A percentile compares a stretch with the other conserved stretches of the same genome.
Evolutionary conservation across 202 grass and related monocot genomes (phyloP).

Genomic region (Panicum hallii): DNA sequence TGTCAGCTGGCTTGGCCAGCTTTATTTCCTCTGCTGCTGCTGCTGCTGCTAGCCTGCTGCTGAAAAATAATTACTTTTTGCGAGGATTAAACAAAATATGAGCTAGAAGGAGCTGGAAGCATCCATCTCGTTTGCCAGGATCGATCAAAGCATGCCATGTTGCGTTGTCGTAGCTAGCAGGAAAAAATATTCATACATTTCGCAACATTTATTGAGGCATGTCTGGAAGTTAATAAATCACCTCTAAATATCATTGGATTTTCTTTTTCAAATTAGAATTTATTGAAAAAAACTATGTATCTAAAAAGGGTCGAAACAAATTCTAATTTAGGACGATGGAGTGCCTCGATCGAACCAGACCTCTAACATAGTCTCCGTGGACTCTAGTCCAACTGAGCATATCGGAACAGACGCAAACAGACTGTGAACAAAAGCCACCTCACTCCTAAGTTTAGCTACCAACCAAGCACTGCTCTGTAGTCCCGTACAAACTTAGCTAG

Average conservation of each 20-base stretch:
- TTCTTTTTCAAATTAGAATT: too few species aligned
- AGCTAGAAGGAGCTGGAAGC: slow-evolving; percentile 41
- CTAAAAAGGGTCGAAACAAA: too few species aligned
- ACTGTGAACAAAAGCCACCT: too few species aligned
- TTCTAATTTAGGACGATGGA: too few species aligned
- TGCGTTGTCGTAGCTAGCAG: slow-evolving; percentile 12
- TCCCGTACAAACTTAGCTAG: background rate
- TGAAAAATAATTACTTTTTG: slow-evolving; percentile 1
- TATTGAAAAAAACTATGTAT: too few species aligned
- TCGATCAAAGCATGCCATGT: slow-evolving; percentile 20
- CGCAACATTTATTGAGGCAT: background rate
- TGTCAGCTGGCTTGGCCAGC: slow-evolving; percentile 12
- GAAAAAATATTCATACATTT: background rate
- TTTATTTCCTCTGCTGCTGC: slow-evolving; percentile 19
- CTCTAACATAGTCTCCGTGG: too few species aligned
- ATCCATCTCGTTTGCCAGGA: slow-evolving; percentile 44
- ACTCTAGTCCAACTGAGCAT: too few species aligned
- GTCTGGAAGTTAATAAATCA: background rate
- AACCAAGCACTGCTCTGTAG: background rate
- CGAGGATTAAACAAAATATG: slow-evolving; percentile 16
- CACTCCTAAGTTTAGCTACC: background rate
- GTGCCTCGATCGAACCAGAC: too few species aligned
- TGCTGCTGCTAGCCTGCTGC: slow-evolving; percentile 10
- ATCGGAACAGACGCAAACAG: too few species aligned
- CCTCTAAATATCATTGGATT: too few species aligned